phyloP scores from a whole-genome alignment of 2,329 filamentous ascomycete genomes.

The Pleoardoris graminearum region DNA sequence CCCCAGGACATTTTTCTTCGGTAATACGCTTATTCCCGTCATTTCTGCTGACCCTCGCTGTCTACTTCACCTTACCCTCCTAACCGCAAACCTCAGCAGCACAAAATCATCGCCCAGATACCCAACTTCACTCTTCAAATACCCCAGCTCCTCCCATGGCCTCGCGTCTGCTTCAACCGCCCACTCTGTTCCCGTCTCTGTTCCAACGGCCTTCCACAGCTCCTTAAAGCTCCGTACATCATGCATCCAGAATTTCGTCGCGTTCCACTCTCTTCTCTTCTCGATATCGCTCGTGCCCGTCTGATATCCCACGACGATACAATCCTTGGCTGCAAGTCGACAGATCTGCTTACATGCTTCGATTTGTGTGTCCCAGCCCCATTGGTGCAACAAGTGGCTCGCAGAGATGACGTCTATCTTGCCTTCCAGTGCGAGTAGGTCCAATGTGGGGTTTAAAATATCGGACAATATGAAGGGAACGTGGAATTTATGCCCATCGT shows the following conservation, averaged over 20 bases:
- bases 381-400: background rate
- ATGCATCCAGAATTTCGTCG: background rate
- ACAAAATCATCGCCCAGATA: too few species aligned
- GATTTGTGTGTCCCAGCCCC: background rate
- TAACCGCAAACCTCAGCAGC: too few species aligned
- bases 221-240: background rate
- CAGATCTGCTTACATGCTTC: background rate
- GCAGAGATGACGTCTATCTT: background rate
- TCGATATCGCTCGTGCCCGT: background rate
- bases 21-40: too few species aligned
- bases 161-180: background rate
- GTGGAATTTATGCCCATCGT: background rate
- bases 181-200: background rate
- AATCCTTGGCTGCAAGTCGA: background rate
- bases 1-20: too few species aligned
- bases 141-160: background rate
- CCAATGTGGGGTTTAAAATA: background rate
- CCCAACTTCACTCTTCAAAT: background rate
- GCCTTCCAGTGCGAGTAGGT: background rate
- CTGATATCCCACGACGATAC: background rate
- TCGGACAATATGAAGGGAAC: background rate
- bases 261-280: background rate
- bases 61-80: too few species aligned
- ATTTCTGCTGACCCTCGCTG: too few species aligned
- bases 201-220: background rate